Conservation (phyloP, 768 basidiomycete genomes). For the Coprinopsis cinerea region DNA sequence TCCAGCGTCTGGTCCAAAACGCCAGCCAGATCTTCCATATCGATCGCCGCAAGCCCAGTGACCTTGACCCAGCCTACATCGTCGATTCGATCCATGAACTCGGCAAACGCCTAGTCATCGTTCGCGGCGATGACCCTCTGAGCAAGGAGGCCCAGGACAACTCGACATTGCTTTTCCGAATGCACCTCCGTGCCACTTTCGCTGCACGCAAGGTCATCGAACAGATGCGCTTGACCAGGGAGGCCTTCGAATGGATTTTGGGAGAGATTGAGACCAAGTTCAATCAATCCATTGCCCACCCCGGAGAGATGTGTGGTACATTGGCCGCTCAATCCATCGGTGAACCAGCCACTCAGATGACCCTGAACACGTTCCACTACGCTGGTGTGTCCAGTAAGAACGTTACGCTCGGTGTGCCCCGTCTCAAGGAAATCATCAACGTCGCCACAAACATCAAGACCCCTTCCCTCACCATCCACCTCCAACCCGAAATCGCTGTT, state of each 20-base stretch:
- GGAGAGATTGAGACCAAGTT: slow-evolving; percentile 96
- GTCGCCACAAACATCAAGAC: slow-evolving; percentile 99
- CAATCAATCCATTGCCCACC: slow-evolving; percentile 86
- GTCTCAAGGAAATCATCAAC: slow-evolving; percentile 98
- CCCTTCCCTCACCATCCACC: slow-evolving; percentile 89
- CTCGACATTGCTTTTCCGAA: slow-evolving; percentile 87
- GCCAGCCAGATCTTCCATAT: slow-evolving; percentile 96
- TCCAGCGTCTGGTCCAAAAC: slow-evolving; percentile 93
- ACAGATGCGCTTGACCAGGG: slow-evolving; percentile 78
- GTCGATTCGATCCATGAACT: slow-evolving; percentile 74
- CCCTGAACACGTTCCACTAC: slow-evolving; percentile 99
- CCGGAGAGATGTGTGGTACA: slow-evolving; percentile 99
- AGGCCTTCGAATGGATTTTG: slow-evolving; percentile 97
- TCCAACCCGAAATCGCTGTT: slow-evolving; percentile 62
- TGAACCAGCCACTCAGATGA: slow-evolving; percentile 99
- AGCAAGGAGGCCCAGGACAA: slow-evolving; percentile 79
- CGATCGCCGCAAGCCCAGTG: slow-evolving; percentile 87
- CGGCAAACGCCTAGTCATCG: slow-evolving; percentile 71
- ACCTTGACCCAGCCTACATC: slow-evolving; percentile 84
- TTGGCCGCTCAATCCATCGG: slow-evolving; percentile 98
- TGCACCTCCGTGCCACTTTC: slow-evolving; percentile 87
- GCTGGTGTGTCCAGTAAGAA: slow-evolving; percentile 99
- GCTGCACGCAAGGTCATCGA: slow-evolving; percentile 85
- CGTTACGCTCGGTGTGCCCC: slow-evolving; percentile 98
- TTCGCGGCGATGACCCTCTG: slow-evolving; percentile 79